Evolutionary conservation across 2,329 filamentous ascomycete species (phyloP), one percentile per base, ranked within the genome.

Genomic region (Pleomassaria siparia): DNA sequence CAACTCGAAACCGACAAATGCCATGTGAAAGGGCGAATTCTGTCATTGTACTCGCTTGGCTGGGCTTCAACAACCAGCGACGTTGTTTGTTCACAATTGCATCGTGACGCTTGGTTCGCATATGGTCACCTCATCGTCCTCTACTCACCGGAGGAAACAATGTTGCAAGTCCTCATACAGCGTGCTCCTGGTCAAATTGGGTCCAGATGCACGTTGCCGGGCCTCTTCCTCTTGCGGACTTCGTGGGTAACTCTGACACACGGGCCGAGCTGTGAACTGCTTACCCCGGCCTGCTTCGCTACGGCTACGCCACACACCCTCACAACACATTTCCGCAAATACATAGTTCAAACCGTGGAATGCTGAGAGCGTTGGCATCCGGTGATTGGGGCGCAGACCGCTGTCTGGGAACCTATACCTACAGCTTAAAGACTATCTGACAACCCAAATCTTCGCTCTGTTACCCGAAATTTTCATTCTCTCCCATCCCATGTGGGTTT

Each of bases 211-310:
- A 22, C 35, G 18, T n/a, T 37, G 6, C 18, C 24, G 8, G 11
- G 32, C 13, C 20, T 24, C 24, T n/a, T n/a, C n/a, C 11, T 37
- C 35, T 3, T 12, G 21, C 35, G 35, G 35, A 37, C 4, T 37
- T 37, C 35, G n/a, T 37, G 15, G n/a, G n/a, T 11, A 13, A 37
- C 20, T 37, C 35, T 37, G 35, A 37, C 9, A 37, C 35, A 13
- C 32, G 32, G 32, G 16, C 15, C n/a, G 32, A 35, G 29, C 16
- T 35, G 32, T 30, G 6, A 4, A 21, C 35, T 37, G 35, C 35
- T 37, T 37, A 37, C 35, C 35, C 35, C 35, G 15, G 35, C n/a
- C n/a, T n/a, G 35, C 20, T n/a, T 37, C 35, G 35, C 35, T 37
- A 37, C 35, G 18, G 6, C 15, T 10, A 18, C 35, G 35, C 35